Base-by-base conservation (phyloP, 208 protist species). In the Acanthamoeba castellanii region DNA sequence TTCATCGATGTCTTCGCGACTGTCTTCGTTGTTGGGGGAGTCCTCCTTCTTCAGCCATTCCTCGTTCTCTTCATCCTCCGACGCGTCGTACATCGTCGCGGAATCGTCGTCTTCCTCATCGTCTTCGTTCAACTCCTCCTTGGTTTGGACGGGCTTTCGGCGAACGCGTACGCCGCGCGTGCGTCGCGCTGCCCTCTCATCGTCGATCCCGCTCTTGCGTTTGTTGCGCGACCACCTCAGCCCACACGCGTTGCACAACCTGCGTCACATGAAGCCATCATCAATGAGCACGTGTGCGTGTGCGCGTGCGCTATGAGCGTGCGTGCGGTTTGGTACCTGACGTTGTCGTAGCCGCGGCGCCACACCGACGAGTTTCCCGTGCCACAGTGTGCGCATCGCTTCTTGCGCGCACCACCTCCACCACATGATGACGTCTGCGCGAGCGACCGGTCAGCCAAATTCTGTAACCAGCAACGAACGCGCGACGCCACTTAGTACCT, bases 161-260 rank as follows among this genome's bases (percentile, higher is more conserved):
- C 25, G n/a, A 13, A 81, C 72, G 34, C 72, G 72, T 1, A 81
- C 72, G 30, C 72, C 72, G 8, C 72, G 72, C 72, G 72, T 81
- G 72, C 72, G 72, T 3, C 72, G 72, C 8, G 72, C 72, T 0
- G 72, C 27, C 5, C 25, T 50, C 72, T 81, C 72, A 13, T 81
- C 72, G 42, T 81, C 72, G 2, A 81, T 81, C 34, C 72, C 72
- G 72, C 72, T 81, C 72, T 81, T 81, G 30, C 72, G 72, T 37
- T 47, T 81, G 72, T 81, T 81, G 72, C 72, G 72, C 34, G 72
- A 81, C 72, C 72, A 81, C 42, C 72, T 27, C 42, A 81, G 42
- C 8, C 72, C 72, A 32, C 72, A 81, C 30, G 72, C 72, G 72
- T 81, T 81, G 37, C 72, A 81, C 42, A 81, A 47, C 32, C 34